These are phyloP conservation scores for Epichloe glyceriae DNA, from an alignment of 2,329 filamentous ascomycete genomes.

Conservation along the genomic window DNA sequence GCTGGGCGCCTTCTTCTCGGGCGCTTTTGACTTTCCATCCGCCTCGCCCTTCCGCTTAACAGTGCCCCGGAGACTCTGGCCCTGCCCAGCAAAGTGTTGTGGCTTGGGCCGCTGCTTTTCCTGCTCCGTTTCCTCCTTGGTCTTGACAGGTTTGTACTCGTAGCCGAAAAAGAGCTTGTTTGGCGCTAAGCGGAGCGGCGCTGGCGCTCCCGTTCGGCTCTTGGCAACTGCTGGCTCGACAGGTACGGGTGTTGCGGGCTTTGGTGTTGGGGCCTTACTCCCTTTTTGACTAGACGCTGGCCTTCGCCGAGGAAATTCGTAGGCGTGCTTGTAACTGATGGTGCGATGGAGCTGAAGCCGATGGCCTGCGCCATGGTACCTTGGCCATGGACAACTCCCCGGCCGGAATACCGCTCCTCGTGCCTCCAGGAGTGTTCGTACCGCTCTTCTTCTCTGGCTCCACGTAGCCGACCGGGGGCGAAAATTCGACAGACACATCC, in stretches of 20 bases:
- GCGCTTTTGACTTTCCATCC: slow-evolving; percentile 33
- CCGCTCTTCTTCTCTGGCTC: slow-evolving; percentile 69
- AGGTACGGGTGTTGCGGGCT: slow-evolving; percentile 57
- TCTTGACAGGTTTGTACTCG: slow-evolving; percentile 77
- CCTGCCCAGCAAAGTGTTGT: slow-evolving; percentile 72
- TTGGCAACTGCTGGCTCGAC: slow-evolving; percentile 19
- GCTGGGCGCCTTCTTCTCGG: slow-evolving; percentile 32
- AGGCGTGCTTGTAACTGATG: slow-evolving; percentile 54
- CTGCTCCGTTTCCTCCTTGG: slow-evolving; percentile 56
- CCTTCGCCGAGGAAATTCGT: slow-evolving; percentile 74
- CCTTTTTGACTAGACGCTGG: slow-evolving; percentile 76
- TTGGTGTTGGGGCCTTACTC: slow-evolving; percentile 53
- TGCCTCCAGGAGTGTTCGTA: slow-evolving; percentile 73
- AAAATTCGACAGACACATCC: slow-evolving; percentile 92
- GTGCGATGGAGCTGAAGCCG: slow-evolving; percentile 85
- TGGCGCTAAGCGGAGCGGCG: slow-evolving; percentile 69
- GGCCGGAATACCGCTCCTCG: slow-evolving; percentile 46
- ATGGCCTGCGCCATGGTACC: slow-evolving; percentile 97
- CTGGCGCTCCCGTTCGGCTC: slow-evolving; percentile 59
- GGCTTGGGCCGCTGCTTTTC: slow-evolving; percentile 50
- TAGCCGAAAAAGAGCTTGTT: slow-evolving; percentile 98
- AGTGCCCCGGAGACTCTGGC: slow-evolving; percentile 61
- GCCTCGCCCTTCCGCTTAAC: slow-evolving; percentile 57
- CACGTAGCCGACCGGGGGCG: slow-evolving; percentile 83
- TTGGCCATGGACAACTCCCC: slow-evolving; percentile 71